Base-by-base conservation (phyloP, 2,329 filamentous ascomycete genomes). In the Xylaria multiplex region DNA sequence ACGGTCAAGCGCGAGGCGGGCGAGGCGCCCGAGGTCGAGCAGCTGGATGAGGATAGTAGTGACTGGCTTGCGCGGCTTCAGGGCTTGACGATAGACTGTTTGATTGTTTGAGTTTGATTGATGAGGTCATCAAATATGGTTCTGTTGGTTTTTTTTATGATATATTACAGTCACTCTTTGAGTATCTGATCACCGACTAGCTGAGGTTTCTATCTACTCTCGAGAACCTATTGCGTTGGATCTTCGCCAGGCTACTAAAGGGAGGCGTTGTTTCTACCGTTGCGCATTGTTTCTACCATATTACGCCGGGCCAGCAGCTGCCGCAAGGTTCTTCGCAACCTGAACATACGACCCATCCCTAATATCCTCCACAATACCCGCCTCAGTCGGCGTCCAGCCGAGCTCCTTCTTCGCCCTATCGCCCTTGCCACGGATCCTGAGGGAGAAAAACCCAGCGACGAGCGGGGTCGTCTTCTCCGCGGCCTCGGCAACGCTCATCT, bases 11-110 rank as follows among this genome's bases (percentile, higher is more conserved):
- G 32, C 35, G 43, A 54, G 14, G 16, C 35, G 5, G 42, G 19
- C 78, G 78, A 43, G 35, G 19, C 14, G 35, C 16, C 43, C 4
- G 45, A 62, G 13, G 43, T 19, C 13, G 43, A 43, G 11, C 14
- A 32, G 7, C 13, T 24, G 8, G 50, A 45, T 8, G 62, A 62
- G 8, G 55, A 62, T 19, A 46, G 59, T 11, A 65, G 55, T 4
- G 70, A 72, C 67, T 84, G 82, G 82, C 72, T 84, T 49, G 77
- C 79, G 63, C 79, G 79, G 59, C 71, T 85, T 52, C 79, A 80
- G 63, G 76, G 77, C n/a, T 75, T 81, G 67, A 79, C 79, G 8
- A 81, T 82, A 62, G 81, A 83, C 57, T 81, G 80, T 66, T 72
- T 85, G 69, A 83, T 84, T 67, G 81, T 85, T 30, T 85, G 73